Percentiles rank a stretch among this genome's conserved stretches.
Evolutionary conservation across 495 filamentous ascomycete species (phyloP).

Genomic region (Neurospora africana): DNA sequence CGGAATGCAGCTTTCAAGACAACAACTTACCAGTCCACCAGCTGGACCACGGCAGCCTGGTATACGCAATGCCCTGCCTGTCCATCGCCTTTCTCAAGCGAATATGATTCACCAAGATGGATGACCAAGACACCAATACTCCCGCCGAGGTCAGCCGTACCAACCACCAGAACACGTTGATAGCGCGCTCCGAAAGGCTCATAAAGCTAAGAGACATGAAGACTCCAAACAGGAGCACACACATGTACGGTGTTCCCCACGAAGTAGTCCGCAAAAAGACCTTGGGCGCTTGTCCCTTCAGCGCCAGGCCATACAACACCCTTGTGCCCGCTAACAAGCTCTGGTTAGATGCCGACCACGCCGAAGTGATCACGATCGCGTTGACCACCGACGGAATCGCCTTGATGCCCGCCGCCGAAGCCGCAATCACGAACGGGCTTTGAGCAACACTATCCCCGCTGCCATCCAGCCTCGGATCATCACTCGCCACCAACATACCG

Average conservation of each 20-base stretch:
- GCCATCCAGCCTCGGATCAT: constrained; percentile 38
- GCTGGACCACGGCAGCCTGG: constrained; percentile 35
- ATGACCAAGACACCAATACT: constrained; percentile 44
- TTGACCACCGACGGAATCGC: constrained; percentile 57
- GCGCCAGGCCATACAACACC: constrained; percentile 50
- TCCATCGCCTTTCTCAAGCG: constrained; percentile 32
- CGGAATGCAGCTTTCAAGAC: background rate
- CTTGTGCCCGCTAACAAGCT: constrained; percentile 50
- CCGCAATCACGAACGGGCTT: constrained; percentile 65
- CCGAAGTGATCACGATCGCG: constrained; percentile 59
- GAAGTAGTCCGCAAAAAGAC: constrained; percentile 47
- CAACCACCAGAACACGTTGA: constrained; percentile 53
- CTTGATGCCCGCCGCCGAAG: constrained; percentile 52
- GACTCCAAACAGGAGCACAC: constrained; percentile 39
- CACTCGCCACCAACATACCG: constrained; percentile 57
- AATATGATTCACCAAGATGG: constrained; percentile 38
- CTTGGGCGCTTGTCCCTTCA: constrained; percentile 49
- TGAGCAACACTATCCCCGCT: constrained; percentile 42
- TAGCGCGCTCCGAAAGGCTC: constrained; percentile 43
- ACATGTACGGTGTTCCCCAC: constrained; percentile 52
- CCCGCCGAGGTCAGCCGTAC: constrained; percentile 45
- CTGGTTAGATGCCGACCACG: constrained; percentile 60
- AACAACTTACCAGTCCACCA: constrained; percentile 26
- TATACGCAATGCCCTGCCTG: constrained; percentile 26
- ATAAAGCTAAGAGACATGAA: constrained; percentile 52